phyloP scores from a whole-genome alignment of 2,329 filamentous ascomycete species.

The Stylonectria norvegica region DNA sequence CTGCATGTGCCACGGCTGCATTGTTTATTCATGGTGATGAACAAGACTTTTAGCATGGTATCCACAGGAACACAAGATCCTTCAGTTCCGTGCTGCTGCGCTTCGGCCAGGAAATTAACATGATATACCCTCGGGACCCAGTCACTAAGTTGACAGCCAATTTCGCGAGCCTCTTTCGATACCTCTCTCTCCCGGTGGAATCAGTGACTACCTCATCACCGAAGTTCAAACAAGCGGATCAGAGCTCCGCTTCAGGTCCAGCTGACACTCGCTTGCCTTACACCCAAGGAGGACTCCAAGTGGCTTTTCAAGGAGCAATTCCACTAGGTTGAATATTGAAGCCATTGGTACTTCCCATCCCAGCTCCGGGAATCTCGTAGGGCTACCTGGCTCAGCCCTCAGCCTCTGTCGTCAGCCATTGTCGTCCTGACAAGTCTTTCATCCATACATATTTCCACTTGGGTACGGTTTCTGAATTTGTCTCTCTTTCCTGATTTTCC shows the following conservation, averaged over 20 bases:
- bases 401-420: conserved; percentile 4
- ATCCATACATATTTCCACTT: conserved; percentile 19
- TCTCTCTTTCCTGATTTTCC: conserved; percentile 1
- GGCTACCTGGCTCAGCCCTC: conserved; percentile 25
- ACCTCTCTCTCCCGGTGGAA: conserved; percentile 11
- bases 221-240: conserved; percentile 3
- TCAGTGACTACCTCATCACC: neutral
- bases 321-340: conserved; percentile 11
- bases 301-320: conserved; percentile 17
- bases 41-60: conserved; percentile 12
- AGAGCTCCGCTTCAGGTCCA: neutral
- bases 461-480: conserved; percentile 3
- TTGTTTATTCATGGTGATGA: conserved; percentile 21
- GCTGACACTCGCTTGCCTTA: conserved; percentile 2
- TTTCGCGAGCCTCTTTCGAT: conserved; percentile 9
- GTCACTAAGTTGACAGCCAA: conserved; percentile 8
- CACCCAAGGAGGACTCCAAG: conserved; percentile 9
- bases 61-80: conserved; percentile 16
- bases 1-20: conserved; percentile 23
- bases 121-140: conserved; percentile 13
- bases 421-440: conserved; percentile 8
- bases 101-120: conserved; percentile 13
- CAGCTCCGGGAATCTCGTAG: conserved; percentile 15
- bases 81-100: conserved; percentile 21
- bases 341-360: conserved; percentile 12